A percentile compares a stretch with the other conserved stretches of the same genome.
Evolutionary conservation across 768 basidiomycete species (phyloP).

Genomic region (Leccinum aurantiacum): DNA sequence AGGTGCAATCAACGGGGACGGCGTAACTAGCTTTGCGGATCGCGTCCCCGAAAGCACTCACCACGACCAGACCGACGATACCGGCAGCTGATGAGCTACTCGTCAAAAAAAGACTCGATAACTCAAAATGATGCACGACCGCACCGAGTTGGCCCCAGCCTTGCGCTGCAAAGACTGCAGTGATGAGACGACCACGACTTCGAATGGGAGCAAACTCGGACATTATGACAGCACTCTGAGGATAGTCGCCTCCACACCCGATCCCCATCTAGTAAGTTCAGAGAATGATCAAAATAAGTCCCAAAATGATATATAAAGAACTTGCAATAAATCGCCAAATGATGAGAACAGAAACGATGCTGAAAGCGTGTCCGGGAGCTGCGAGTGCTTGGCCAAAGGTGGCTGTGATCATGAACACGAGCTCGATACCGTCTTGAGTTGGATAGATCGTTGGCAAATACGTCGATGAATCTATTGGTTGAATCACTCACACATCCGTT

Average conservation of each 20-base stretch:
- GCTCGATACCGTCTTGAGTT: constrained; percentile 44
- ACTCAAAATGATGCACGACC: constrained; percentile 18
- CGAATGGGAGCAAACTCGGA: constrained; percentile 81
- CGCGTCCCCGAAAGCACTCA: constrained; percentile 59
- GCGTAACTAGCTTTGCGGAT: constrained; percentile 45
- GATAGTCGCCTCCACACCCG: constrained; percentile 88
- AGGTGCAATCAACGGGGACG: constrained; percentile 67
- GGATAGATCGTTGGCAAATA: constrained; percentile 2
- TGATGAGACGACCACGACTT: constrained; percentile 84
- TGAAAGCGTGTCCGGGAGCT: constrained; percentile 58
- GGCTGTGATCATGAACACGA: constrained; percentile 75
- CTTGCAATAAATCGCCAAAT: constrained; percentile 78
- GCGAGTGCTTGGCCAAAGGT: constrained; percentile 80
- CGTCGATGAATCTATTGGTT: neutral
- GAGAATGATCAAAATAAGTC: neutral
- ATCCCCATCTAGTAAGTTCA: constrained; percentile 55
- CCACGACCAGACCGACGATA: constrained; percentile 61
- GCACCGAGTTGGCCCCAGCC: constrained; percentile 87
- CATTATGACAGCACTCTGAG: constrained; percentile 80
- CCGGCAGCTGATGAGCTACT: constrained; percentile 49
- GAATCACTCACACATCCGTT: constrained; percentile 67
- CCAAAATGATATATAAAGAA: neutral
- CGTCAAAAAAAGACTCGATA: neutral
- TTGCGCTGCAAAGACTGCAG: constrained; percentile 78
- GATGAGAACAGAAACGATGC: constrained; percentile 68